Percentiles rank a stretch among this genome's conserved stretches.
phyloP scores from a whole-genome alignment of 2,329 filamentous ascomycete genomes.

The Stachybotrys chartarum region DNA sequence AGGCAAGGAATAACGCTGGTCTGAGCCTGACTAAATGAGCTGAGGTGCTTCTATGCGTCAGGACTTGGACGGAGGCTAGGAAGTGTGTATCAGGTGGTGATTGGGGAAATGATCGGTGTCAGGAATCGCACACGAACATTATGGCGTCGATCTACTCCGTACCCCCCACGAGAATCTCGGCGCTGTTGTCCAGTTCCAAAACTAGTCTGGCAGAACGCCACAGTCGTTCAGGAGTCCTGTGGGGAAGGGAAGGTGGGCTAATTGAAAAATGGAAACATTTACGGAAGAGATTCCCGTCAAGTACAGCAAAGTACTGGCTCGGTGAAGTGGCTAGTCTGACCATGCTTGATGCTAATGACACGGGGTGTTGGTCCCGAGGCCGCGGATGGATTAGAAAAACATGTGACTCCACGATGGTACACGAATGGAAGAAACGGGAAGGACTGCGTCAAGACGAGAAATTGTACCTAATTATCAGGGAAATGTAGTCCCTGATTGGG shows the following conservation, averaged over 20 bases:
- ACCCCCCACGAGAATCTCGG: background rate
- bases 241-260: background rate
- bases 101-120: background rate
- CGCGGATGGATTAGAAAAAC: no score
- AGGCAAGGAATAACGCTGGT: no score
- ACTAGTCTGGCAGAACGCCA: background rate
- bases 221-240: background rate
- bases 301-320: no score
- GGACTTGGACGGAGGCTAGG: background rate
- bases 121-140: background rate
- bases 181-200: background rate
- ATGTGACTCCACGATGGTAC: background rate
- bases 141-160: background rate
- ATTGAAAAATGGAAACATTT: background rate
- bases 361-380: no score
- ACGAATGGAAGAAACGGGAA: background rate
- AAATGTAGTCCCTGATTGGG: background rate
- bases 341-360: no score
- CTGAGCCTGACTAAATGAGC: background rate
- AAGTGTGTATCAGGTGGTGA: background rate
- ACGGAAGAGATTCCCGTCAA: background rate
- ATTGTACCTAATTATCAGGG: background rate
- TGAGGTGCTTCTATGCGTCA: background rate
- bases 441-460: background rate
- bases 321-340: no score